Evolutionary conservation across 2,329 filamentous ascomycete species (phyloP).

Genomic region (Aspergillus sp.): DNA sequence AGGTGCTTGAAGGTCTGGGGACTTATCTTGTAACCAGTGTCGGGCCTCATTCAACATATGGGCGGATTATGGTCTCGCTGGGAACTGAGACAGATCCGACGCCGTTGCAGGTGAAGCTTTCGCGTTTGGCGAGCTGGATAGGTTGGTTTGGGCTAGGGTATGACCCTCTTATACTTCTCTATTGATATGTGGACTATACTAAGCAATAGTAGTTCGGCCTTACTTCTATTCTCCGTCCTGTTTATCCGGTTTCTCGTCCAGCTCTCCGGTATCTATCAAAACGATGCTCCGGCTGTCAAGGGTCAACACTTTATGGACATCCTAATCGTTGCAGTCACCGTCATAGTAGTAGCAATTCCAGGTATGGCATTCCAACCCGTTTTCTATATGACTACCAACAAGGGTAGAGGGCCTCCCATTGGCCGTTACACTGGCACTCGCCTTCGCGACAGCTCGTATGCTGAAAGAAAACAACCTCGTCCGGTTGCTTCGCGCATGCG

Average conservation of each 20-base stretch:
- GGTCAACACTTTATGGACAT: slow-evolving; percentile 76
- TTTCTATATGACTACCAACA: slow-evolving; percentile 6
- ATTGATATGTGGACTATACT: slow-evolving; percentile 13
- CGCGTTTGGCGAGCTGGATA: slow-evolving; percentile 73
- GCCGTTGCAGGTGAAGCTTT: slow-evolving; percentile 67
- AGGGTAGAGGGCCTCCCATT: slow-evolving; percentile 67
- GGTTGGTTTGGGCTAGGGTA: slow-evolving; percentile 71
- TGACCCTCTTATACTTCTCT: slow-evolving; percentile 2
- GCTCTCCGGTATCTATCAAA: slow-evolving; percentile 51
- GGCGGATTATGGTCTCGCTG: slow-evolving; percentile 69
- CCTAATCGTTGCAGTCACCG: slow-evolving; percentile 76
- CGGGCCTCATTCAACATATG: slow-evolving; percentile 69
- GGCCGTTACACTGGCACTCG: slow-evolving; percentile 72
- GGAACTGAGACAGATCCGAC: slow-evolving; percentile 71
- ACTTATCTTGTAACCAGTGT: slow-evolving; percentile 71
- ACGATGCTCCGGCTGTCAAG: slow-evolving; percentile 65
- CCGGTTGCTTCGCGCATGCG: slow-evolving; percentile 72
- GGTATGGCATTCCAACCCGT: slow-evolving; percentile 23
- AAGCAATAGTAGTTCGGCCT: slow-evolving; percentile 54
- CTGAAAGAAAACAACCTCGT: slow-evolving; percentile 75
- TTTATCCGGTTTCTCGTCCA: slow-evolving; percentile 80
- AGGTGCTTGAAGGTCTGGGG: slow-evolving; percentile 73
- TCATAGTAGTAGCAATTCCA: slow-evolving; percentile 77
- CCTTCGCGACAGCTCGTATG: slow-evolving; percentile 76
- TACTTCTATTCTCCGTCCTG: slow-evolving; percentile 78